Evolutionary conservation across 75 land plant genomes (phyloP).

Genomic region (Picea glauca): DNA sequence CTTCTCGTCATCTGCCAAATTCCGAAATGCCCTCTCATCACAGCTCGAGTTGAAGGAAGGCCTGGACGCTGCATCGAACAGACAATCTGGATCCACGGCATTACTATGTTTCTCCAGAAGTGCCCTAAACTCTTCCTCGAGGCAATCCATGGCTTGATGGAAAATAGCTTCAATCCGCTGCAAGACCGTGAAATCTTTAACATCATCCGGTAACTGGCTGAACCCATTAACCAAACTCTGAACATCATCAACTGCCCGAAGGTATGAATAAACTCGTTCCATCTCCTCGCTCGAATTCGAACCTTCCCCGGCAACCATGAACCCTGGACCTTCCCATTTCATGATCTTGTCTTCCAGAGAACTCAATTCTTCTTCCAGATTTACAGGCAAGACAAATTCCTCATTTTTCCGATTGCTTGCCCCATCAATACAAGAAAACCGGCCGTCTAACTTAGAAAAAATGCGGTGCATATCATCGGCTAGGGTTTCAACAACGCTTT

Average conservation of each 20-base stretch:
- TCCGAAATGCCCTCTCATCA: constrained; percentile 6
- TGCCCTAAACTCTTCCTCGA: constrained; percentile 59
- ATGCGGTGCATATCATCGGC: constrained; percentile 3
- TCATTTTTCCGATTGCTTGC: not conserved
- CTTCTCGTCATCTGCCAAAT: constrained; percentile 6
- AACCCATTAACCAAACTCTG: not conserved
- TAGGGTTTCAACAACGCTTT: not conserved
- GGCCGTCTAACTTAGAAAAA: constrained; percentile 4
- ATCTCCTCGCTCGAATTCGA: not conserved
- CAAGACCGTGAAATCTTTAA: constrained; percentile 18
- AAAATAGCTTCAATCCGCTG: constrained; percentile 46
- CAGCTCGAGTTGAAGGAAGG: constrained; percentile 1
- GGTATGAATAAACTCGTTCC: not conserved
- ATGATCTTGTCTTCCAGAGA: constrained; percentile 3
- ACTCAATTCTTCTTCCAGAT: constrained; percentile 2
- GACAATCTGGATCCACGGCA: constrained; percentile 23
- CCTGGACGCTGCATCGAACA: constrained; percentile 8
- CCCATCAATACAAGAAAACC: not conserved
- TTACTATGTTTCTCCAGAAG: constrained; percentile 40
- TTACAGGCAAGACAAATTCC: not conserved
- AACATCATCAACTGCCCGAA: not conserved
- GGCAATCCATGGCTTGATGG: constrained; percentile 54
- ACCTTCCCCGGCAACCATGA: not conserved
- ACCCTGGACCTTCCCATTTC: not conserved
- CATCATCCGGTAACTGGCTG: not conserved